Conservation (phyloP, 805 yeast genomes). For the Wickerhamiella kazuoi region DNA sequence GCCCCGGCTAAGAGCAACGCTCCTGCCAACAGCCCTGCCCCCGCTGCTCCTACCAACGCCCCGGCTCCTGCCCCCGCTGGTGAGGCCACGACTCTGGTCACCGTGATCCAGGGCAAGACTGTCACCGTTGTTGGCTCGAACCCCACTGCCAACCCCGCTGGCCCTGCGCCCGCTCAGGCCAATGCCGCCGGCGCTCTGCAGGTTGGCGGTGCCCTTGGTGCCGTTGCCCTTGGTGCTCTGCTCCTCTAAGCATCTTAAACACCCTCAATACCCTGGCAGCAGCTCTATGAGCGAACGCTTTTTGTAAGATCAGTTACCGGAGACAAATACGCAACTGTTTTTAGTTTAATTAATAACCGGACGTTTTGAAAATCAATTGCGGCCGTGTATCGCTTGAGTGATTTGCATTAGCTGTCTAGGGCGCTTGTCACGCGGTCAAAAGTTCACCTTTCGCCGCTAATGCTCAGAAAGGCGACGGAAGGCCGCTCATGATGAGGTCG, state of each 20-base stretch:
- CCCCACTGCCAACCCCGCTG: conserved; percentile 5
- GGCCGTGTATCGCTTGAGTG: no score
- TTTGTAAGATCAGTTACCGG: no score
- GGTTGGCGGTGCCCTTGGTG: conserved; percentile 11
- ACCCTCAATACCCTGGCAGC: no score
- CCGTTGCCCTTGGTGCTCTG: conserved; percentile 8
- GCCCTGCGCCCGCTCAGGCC: conserved; percentile 5
- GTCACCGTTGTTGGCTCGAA: conserved; percentile 10
- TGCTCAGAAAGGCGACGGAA: no score
- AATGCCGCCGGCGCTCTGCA: conserved; percentile 11
- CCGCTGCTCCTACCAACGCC: conserved; percentile 5
- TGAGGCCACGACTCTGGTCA: conserved; percentile 4
- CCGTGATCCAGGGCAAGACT: conserved; percentile 12
- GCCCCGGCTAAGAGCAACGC: conserved; percentile 6
- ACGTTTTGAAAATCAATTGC: no score
- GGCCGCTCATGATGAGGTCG: no score
- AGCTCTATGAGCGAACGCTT: no score
- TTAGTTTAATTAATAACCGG: no score
- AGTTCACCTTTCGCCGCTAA: no score
- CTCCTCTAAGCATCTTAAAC: conserved; percentile 8
- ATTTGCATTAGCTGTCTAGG: no score
- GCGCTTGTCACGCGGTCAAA: no score
- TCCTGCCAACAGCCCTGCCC: conserved; percentile 3
- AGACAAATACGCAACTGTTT: no score
- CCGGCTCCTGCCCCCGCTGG: conserved; percentile 2